Conservation (phyloP, 305 asterid genomes). For the Fraxinus angustifolia region DNA sequence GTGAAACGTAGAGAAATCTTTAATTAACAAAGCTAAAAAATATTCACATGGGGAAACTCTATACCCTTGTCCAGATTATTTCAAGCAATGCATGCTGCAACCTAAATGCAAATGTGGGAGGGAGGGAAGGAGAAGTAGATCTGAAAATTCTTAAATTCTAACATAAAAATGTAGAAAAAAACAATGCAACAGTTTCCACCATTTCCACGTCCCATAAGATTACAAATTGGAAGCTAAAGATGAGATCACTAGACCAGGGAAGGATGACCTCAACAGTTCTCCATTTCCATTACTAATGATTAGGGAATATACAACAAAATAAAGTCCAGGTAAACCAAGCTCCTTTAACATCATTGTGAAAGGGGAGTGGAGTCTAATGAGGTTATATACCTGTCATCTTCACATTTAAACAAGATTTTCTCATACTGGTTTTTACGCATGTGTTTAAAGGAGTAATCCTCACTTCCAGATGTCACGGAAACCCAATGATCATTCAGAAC, state of each 20-base stretch:
- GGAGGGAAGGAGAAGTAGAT: neutral
- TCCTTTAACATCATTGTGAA: neutral
- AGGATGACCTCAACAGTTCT: neutral
- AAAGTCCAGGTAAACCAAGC: neutral
- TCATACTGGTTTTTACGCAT: slow-evolving; percentile 63
- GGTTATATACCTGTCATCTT: slow-evolving; percentile 29
- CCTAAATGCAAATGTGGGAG: neutral
- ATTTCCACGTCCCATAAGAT: neutral
- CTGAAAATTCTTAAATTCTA: neutral
- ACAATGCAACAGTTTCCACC: neutral
- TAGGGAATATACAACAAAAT: neutral
- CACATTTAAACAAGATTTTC: slow-evolving; percentile 65
- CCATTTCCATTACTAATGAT: neutral
- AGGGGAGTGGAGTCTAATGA: neutral
- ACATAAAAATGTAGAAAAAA: slow-evolving; percentile 10
- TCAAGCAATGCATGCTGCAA: too few species aligned
- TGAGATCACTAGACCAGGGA: neutral
- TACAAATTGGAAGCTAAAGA: neutral
- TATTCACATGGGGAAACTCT: slow-evolving; percentile 12
- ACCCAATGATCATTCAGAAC: slow-evolving; percentile 93
- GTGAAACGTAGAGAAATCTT: slow-evolving; percentile 20
- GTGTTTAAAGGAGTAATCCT: slow-evolving; percentile 47
- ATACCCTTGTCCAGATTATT: neutral
- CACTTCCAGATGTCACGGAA: slow-evolving; percentile 92
- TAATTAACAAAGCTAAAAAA: slow-evolving; percentile 5